phyloP scores from a whole-genome alignment of 2,329 filamentous ascomycete species.

The Bipolaris oryzae region DNA sequence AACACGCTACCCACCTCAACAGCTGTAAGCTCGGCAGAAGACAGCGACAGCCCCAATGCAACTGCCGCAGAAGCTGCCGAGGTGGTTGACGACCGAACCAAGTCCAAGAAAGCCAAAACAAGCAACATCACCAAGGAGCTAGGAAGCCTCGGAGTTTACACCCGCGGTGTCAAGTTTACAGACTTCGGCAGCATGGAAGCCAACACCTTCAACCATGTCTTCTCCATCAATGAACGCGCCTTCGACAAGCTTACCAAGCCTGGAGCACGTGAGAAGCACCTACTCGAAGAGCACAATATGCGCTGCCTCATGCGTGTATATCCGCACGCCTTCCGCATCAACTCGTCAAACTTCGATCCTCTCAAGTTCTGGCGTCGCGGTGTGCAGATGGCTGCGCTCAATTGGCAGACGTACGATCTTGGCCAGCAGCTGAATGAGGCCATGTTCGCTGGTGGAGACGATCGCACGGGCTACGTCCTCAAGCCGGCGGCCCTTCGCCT shows the following conservation, averaged over 20 bases:
- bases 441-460: slow-evolving; percentile 91
- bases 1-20: slow-evolving; percentile 62
- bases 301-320: slow-evolving; percentile 88
- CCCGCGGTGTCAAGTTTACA: slow-evolving; percentile 79
- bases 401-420: slow-evolving; percentile 97
- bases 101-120: slow-evolving; percentile 64
- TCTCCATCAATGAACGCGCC: slow-evolving; percentile 89
- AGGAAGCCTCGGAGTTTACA: slow-evolving; percentile 82
- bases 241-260: slow-evolving; percentile 82
- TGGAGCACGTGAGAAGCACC: slow-evolving; percentile 74
- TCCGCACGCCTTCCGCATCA: slow-evolving; percentile 78
- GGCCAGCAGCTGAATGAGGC: slow-evolving; percentile 96
- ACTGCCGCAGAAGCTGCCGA: slow-evolving; percentile 60
- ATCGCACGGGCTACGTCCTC: slow-evolving; percentile 88
- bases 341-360: slow-evolving; percentile 93
- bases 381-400: slow-evolving; percentile 96
- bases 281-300: slow-evolving; percentile 89
- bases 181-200: slow-evolving; percentile 80
- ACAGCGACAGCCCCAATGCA: slow-evolving; percentile 70
- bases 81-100: slow-evolving; percentile 63
- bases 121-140: slow-evolving; percentile 88
- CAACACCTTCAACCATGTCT: slow-evolving; percentile 90
- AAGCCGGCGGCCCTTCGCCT: slow-evolving; percentile 84
- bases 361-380: slow-evolving; percentile 92
- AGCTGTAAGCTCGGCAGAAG: slow-evolving; percentile 68